A percentile compares a stretch with the other conserved stretches of the same genome.
These are phyloP conservation scores for Backusella mclennaniae DNA, from an alignment of 192 early-diverging fungal genomes.

Conservation along the genomic window DNA sequence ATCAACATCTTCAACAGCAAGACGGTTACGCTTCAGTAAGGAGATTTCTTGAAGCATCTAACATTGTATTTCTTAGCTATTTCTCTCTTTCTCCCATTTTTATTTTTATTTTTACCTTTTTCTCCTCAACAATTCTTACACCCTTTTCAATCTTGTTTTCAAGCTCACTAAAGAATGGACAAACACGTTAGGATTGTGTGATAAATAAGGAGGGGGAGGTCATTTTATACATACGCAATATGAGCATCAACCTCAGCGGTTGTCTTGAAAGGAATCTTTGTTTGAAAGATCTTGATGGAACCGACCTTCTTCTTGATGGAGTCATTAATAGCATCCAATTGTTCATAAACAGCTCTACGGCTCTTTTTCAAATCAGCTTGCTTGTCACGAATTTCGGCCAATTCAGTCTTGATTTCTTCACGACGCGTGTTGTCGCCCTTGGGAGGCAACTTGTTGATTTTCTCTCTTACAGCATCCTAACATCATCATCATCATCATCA, in stretches of 20 bases:
- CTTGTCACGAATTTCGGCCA: constrained; percentile 70
- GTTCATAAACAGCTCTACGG: constrained; percentile 70
- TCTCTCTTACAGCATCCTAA: constrained; percentile 54
- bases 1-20: constrained; percentile 63
- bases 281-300: constrained; percentile 59
- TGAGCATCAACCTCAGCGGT: constrained; percentile 75
- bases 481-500: background rate
- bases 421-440: constrained; percentile 54
- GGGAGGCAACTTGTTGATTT: constrained; percentile 54
- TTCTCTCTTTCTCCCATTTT: background rate
- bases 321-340: constrained; percentile 67
- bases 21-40: constrained; percentile 72
- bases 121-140: constrained; percentile 85
- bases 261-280: constrained; percentile 79
- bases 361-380: constrained; percentile 67
- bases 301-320: constrained; percentile 73
- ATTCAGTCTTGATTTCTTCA: constrained; percentile 57
- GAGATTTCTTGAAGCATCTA: constrained; percentile 80
- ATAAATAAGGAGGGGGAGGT: constrained; percentile 26
- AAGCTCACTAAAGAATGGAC: constrained; percentile 47
- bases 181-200: background rate
- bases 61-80: background rate
- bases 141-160: constrained; percentile 82
- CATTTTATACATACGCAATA: constrained; percentile 55
- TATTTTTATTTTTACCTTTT: constrained; percentile 40